Percentiles rank a stretch among this genome's conserved stretches.
Conservation (phyloP, 129 eudicot species). For the Helichrysum umbraculigerum region DNA sequence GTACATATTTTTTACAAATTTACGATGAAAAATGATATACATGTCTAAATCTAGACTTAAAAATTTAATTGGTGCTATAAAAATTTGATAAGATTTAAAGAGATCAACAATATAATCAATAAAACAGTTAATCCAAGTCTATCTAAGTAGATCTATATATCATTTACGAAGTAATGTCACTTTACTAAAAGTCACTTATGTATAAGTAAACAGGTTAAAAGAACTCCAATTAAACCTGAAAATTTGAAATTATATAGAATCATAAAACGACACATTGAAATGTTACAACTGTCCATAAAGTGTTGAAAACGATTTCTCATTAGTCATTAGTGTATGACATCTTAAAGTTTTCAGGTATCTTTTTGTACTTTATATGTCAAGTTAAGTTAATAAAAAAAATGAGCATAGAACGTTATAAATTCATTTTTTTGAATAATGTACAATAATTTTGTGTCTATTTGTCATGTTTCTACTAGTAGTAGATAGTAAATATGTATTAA, state of each 20-base stretch:
- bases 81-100: too few relatives aligned
- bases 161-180: background rate
- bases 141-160: too few relatives aligned
- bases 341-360: too few relatives aligned
- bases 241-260: background rate
- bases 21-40: too few relatives aligned
- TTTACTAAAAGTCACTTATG: too few relatives aligned
- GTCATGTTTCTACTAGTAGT: too few relatives aligned
- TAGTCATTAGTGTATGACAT: background rate
- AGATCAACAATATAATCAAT: too few relatives aligned
- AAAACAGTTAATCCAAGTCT: too few relatives aligned
- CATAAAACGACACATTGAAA: background rate
- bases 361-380: background rate
- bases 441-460: background rate
- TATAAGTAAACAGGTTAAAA: too few relatives aligned
- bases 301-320: constrained; percentile 17
- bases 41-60: too few relatives aligned
- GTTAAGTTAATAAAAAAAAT: background rate
- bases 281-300: constrained; percentile 19
- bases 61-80: too few relatives aligned
- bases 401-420: background rate
- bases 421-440: background rate
- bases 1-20: background rate
- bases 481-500: too few relatives aligned
- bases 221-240: background rate